Evolutionary conservation across 1,284 basidiomycete genomes (phyloP), one percentile per base, ranked within the genome.

Genomic region (Microbotryum saponariae): DNA sequence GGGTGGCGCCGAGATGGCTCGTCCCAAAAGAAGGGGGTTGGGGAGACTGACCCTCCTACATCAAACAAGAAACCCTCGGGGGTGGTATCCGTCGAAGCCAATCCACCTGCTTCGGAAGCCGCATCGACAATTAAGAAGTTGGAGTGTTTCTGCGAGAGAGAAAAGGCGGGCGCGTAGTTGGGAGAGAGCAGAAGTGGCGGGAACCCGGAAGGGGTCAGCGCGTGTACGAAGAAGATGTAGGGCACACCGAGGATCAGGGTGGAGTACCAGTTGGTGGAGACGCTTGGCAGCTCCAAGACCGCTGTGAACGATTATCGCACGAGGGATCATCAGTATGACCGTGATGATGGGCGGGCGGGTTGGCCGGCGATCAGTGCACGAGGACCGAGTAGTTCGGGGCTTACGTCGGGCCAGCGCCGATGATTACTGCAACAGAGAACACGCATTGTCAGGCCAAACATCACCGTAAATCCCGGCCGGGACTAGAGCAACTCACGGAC

Each of bases 31-130:
- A 42, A 20, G 27, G 9, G 27, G 25, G 16, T 0, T 0, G 45
- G 7, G 21, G 48, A 29, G 44, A 52, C 62, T 37, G 2, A 70
- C 69, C 70, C 68, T 52, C 79, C 78, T 44, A 79, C 79, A 68
- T 80, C 79, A 67, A 80, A 80, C 57, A 80, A 73, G 75, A 81
- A 81, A n/a, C 79, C 79, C 68, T 81, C 77, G 10, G 71, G 57
- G 23, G 79, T 80, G 42, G 74, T 71, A 61, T 81, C 79, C 9
- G 80, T 81, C 37, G 77, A 77, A 31, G 80, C 80, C 33, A 81
- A 74, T 67, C 80, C 80, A 64, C 80, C 80, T 8, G 79, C 76
- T 51, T 77, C 74, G 21, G 72, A 69, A 52, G 73, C 72, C 8
- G 77, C 70, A 63, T 80, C 79, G 57, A 80, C 76, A 27, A 80